Evolutionary conservation across 2,329 filamentous ascomycete genomes (phyloP), one percentile per base, ranked within the genome.

Genomic region (Escovopsis sp.): DNA sequence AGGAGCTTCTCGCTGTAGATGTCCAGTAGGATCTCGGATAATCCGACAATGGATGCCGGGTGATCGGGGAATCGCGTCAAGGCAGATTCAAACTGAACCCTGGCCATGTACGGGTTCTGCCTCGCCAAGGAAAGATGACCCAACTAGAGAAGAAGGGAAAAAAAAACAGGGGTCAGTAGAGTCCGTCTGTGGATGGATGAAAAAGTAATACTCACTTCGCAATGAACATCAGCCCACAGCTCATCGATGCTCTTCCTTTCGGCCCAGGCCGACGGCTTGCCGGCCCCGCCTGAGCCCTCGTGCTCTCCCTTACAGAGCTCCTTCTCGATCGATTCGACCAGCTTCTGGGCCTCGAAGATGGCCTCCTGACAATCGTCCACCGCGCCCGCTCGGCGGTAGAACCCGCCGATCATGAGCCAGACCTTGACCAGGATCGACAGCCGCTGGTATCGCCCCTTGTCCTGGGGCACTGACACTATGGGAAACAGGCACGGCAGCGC

Each of bases 341-440:
- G 70, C 54, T 83, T 84, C 45, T 77, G 71, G 1, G 89, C 91
- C 65, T 96, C 91, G 10, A 77, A 71, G 25, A 88, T 75, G 7
- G 89, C 86, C 40, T 80, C 84, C 50, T 75, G 76, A 11, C 84
- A 79, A 57, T 96, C 89, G 15, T 88, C 81, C 42, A 77, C 76
- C 65, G 93, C 77, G 8, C 74, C 74, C 7, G 89, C 85, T 41
- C 86, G 76, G 25, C 86, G 76, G 56, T 96, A 98, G 48, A 96
- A 79, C 0, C 82, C 82, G 2, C 86, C 82, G 46, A 95, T 86
- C 56, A 91, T 81, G 8, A 95, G 68, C 91, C 91, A 98, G 29
- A 95, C 79, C 49, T 81, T 81, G 15, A 87, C 67, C 13, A 98
- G 57, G 10, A 77, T 65, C 7, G 64, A 63, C 29, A 61, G 65